Base-by-base conservation (phyloP, 805 yeast species). In the Myxozyma sirexii region DNA sequence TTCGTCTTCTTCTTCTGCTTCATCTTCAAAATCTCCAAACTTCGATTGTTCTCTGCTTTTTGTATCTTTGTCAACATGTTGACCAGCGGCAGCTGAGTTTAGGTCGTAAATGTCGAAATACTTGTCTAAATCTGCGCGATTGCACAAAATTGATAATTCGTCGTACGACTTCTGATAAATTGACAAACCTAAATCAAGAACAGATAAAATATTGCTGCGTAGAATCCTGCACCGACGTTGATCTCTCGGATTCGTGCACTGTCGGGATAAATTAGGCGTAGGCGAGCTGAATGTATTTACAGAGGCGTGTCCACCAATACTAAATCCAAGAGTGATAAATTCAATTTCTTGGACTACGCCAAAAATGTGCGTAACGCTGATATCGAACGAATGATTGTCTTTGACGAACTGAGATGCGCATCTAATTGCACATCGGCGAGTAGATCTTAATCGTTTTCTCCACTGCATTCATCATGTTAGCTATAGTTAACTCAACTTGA, bases 281-380 rank as follows among this genome's bases (percentile, higher is more conserved):
- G 43, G 29, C 6, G 52, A 37, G 13, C 26, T 29, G 19, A 15
- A 4, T 38, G 42, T 17, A n/a, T 15, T 15, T 2, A 38, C 10
- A 19, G n/a, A 19, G 8, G 42, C 24, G n/a, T 21, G 23, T 3
- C 54, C 53, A 15, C 42, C 33, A 21, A 44, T 17, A 12, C 38
- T 45, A 47, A 45, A 59, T 27, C 65, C 63, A 13, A 52, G 47
- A 21, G 69, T 37, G 13, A 65, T 35, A n/a, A 67, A 48, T 41
- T 67, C 70, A 1, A 57, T 60, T 35, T 67, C 70, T 29, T 67
- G 68, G 8, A 67, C 61, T 2, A 62, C 57, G 12, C 63, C 57
- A 6, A 67, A 44, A n/a, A 65, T 51, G 23, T 61, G 44, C 4
- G 66, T 17, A 19, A 67, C 33, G 17, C 31, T 54, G 43, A 57